Evolutionary conservation across 2,329 filamentous ascomycete species (phyloP).

Genomic region (Seiridium unicorne): DNA sequence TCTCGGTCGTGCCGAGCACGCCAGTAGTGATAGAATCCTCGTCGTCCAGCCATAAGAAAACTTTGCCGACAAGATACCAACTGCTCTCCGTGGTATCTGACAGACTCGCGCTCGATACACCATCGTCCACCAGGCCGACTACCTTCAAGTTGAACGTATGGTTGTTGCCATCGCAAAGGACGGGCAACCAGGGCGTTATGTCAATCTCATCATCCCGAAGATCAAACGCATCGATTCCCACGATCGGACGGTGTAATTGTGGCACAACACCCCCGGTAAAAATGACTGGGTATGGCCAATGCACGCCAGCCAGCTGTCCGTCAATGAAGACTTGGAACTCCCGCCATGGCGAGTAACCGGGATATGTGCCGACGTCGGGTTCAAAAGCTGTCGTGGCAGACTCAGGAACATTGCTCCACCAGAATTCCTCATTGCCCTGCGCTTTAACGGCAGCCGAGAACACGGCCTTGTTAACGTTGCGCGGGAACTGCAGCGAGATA

Average conservation of each 20-base stretch:
- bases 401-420: constrained; percentile 76
- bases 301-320: constrained; percentile 67
- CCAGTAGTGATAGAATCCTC: constrained; percentile 52
- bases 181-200: constrained; percentile 71
- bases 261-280: constrained; percentile 81
- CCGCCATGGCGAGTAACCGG: constrained; percentile 71
- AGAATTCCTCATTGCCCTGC: constrained; percentile 77
- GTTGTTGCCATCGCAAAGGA: constrained; percentile 61
- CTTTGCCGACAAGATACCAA: constrained; percentile 77
- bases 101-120: constrained; percentile 43
- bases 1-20: constrained; percentile 27
- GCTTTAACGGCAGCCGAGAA: constrained; percentile 77
- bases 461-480: constrained; percentile 66
- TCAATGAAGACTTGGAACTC: constrained; percentile 79
- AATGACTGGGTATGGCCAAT: constrained; percentile 80
- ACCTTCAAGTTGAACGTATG: constrained; percentile 71
- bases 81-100: constrained; percentile 58
- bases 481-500: constrained; percentile 60
- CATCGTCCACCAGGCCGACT: constrained; percentile 60
- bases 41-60: constrained; percentile 72
- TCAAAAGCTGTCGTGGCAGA: constrained; percentile 60
- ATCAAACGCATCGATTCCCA: constrained; percentile 77
- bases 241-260: constrained; percentile 74
- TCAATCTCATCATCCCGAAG: constrained; percentile 79
- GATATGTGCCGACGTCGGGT: constrained; percentile 52